Evolutionary conservation across 352 stramenopile genomes (phyloP), one percentile per base, ranked within the genome.

Genomic region (Pythium angustatum): DNA sequence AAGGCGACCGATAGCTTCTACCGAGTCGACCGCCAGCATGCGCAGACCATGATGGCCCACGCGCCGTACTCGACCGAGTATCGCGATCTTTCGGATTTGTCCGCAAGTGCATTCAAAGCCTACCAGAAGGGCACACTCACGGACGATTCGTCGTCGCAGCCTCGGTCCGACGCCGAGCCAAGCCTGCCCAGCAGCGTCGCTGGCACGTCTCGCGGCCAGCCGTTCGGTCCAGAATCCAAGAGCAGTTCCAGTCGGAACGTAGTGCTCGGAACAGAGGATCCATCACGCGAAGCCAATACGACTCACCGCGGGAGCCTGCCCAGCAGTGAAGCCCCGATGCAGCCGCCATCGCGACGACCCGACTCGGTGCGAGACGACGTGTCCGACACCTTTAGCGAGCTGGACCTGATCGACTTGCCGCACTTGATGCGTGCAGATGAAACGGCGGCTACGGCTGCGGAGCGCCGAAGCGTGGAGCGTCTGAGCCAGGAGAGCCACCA

Each of bases 341-440:
- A 65, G 43, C 40, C 54, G n/a, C 12, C 62, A 21, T 82, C 68
- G 7, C 82, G 74, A n/a, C n/a, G n/a, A 21, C 68, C 63, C 9
- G 77, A 84, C 28, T 85, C 77, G 27, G 75, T 87, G 43, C 81
- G 77, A 43, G 76, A 87, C 27, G 75, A 78, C 27, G 71, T 79
- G 21, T 89, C 76, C 8, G 83, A 92, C 43, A 87, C 83, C 0
- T 92, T 92, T 57, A 92, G 83, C 48, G 83, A 91, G 52, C 71
- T 91, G 65, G 83, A 90, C 41, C 65, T 92, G 50, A 77, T 78
- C 11, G 81, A 89, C 40, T 69, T 92, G 12, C 83, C 83, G 17
- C 83, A 92, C 30, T 62, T 92, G 43, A 88, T 92, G 79, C 77
- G 76, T 44, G 88, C 86, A 11, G 78, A 84, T 21, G 68, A 88